Evolutionary conservation across 2,329 filamentous ascomycete genomes (phyloP).

Genomic region (Cercospora janseana): DNA sequence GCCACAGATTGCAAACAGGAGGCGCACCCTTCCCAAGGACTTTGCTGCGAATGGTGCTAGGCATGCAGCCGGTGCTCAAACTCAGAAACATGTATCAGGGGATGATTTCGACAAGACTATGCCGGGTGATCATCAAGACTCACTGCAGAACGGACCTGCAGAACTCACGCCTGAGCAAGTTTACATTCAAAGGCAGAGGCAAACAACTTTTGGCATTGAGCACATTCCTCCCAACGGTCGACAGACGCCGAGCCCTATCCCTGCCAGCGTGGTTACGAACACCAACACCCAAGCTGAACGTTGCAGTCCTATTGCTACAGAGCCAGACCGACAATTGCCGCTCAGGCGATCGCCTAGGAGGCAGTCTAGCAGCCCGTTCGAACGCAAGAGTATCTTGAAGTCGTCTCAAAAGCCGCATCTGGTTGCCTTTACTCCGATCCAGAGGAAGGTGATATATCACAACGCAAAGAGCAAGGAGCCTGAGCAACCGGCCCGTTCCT

Average conservation of each 20-base stretch:
- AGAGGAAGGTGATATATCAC: conserved; percentile 5
- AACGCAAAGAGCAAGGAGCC: no score
- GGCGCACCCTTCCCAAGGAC: conserved; percentile 33
- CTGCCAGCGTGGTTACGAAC: no score
- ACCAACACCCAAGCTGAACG: no score
- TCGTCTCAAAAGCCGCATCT: conserved; percentile 26
- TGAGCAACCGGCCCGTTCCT: conserved; percentile 19
- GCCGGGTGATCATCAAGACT: neutral
- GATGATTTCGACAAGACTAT: neutral
- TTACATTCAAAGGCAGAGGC: conserved; percentile 6
- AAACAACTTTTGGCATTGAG: neutral
- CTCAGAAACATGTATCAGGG: no score
- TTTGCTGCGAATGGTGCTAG: conserved; percentile 29
- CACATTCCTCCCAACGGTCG: no score
- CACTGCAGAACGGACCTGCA: neutral
- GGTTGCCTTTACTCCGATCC: conserved; percentile 19
- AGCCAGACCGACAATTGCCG: conserved; percentile 23
- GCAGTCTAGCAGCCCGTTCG: conserved; percentile 32
- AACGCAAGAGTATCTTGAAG: conserved; percentile 22
- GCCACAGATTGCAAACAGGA: conserved; percentile 22
- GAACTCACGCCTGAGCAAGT: conserved; percentile 5
- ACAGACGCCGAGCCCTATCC: no score
- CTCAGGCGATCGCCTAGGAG: conserved; percentile 32
- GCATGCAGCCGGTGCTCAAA: neutral
- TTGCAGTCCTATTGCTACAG: conserved; percentile 25